phyloP scores from a whole-genome alignment of 1,139 yeast genomes.

The Petasospora rhodanensis region DNA sequence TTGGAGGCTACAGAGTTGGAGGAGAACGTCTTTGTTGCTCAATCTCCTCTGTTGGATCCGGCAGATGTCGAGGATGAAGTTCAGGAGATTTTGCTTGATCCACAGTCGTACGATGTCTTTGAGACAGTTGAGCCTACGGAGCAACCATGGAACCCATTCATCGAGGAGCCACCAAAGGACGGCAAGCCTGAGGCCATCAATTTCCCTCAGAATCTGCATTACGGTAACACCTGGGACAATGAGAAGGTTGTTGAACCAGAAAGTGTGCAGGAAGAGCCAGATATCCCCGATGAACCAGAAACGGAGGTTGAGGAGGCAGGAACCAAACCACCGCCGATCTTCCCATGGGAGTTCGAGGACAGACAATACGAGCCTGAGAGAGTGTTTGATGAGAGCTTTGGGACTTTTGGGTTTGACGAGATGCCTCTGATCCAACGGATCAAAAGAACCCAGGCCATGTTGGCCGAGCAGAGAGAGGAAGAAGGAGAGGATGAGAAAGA shows the following conservation, averaged over 20 bases:
- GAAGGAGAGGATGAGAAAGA: slow-evolving; percentile 3
- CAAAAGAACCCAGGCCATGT: no score
- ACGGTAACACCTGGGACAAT: slow-evolving; percentile 18
- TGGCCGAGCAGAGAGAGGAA: slow-evolving; percentile 7
- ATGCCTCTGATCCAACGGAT: slow-evolving; percentile 20
- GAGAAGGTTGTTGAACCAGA: no score
- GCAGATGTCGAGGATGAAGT: no score
- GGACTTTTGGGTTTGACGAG: slow-evolving; percentile 11
- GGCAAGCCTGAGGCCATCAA: slow-evolving; percentile 37
- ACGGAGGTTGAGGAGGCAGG: slow-evolving; percentile 1
- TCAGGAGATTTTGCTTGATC: slow-evolving; percentile 18
- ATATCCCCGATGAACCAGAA: slow-evolving; percentile 5
- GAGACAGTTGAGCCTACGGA: slow-evolving; percentile 27
- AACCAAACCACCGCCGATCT: slow-evolving; percentile 9
- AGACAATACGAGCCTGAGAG: slow-evolving; percentile 16
- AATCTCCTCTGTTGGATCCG: no score
- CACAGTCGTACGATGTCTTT: slow-evolving; percentile 21
- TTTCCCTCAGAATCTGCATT: slow-evolving; percentile 23
- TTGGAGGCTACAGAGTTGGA: neutral
- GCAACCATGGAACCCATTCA: slow-evolving; percentile 39
- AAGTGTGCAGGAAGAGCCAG: no score
- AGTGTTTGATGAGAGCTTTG: slow-evolving; percentile 13
- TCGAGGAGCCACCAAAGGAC: slow-evolving; percentile 35
- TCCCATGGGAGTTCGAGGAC: slow-evolving; percentile 28
- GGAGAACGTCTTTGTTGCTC: neutral